Evolutionary conservation across 2,329 filamentous ascomycete species (phyloP).

Genomic region (Colletotrichum tamarilloi): DNA sequence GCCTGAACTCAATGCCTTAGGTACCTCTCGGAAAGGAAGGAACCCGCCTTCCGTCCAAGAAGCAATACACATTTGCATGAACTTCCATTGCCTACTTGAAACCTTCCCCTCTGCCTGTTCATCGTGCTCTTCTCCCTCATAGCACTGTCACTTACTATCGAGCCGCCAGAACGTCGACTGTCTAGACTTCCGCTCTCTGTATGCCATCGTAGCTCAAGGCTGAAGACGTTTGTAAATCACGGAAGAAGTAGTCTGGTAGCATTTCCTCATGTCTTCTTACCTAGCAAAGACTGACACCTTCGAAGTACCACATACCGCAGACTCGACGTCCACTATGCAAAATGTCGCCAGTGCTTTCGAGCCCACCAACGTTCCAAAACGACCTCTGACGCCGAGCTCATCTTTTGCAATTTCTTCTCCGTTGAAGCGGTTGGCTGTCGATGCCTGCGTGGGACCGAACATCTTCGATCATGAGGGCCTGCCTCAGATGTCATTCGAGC

Average conservation of each 20-base stretch:
- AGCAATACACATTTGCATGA: not conserved
- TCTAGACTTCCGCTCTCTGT: not conserved
- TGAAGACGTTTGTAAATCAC: not conserved
- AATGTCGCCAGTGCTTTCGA: not conserved
- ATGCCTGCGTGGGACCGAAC: not conserved
- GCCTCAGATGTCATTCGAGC: not conserved
- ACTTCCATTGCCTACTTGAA: not conserved
- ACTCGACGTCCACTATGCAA: not conserved
- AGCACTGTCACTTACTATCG: no score
- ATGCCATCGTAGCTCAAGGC: not conserved
- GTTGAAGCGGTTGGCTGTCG: not conserved
- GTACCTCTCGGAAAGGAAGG: not conserved
- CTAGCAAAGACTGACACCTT: not conserved
- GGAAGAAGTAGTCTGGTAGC: not conserved
- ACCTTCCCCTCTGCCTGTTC: not conserved
- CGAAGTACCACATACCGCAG: not conserved
- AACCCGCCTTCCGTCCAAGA: not conserved
- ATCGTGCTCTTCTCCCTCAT: not conserved
- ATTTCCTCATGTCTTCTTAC: not conserved
- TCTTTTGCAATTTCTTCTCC: not conserved
- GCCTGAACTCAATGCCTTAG: not conserved
- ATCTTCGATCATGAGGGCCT: not conserved
- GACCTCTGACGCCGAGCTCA: not conserved
- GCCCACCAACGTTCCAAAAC: slow-evolving; percentile 13
- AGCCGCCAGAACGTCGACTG: no score